Base-by-base conservation (phyloP, 352 stramenopile species). In the Globisporangium mamillatum region DNA sequence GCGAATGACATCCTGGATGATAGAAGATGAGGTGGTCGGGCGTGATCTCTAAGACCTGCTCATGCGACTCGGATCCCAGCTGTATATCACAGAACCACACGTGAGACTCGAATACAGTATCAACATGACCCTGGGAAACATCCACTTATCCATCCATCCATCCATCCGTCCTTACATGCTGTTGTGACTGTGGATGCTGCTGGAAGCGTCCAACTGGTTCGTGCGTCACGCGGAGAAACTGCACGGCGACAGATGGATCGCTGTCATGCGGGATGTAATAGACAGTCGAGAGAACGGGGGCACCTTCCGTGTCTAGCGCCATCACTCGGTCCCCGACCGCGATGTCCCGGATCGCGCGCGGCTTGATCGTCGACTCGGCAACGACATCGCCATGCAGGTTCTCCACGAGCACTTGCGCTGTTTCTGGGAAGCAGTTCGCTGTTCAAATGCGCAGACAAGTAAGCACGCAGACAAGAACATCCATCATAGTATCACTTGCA, bases 231-330 rank as follows among this genome's bases (percentile, higher is more conserved):
- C 71, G 69, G 32, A 84, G 67, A 59, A 80, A 87, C 16, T 67
- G 60, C 12, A 59, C 75, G 5, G 54, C 8, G 2, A 27, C 32
- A 6, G 16, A 41, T 16, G 59, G 55, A 36, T 68, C 22, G 60
- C 69, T 76, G 55, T 88, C 79, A 59, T 92, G 81, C 12, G 85
- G 85, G 59, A 88, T 77, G 66, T 89, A 92, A 56, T 89, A 93
- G 8, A 91, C 85, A 3, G 68, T 75, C 3, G 85, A 81, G 57
- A 84, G 84, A 46, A 82, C 71, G 10, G 55, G 48, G 0, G 59
- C 59, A 3, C 83, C 82, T 55, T 64, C 50, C 22, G 54, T 54
- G 64, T 87, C 72, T 4, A 93, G 61, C n/a, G 81, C 60, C 36
- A 91, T 63, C 63, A 93, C 78, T 4, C 73, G 73, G 67, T 91